Base-by-base conservation (phyloP, 441 rosid genomes). In the Cnidoscolus chayamansa region DNA sequence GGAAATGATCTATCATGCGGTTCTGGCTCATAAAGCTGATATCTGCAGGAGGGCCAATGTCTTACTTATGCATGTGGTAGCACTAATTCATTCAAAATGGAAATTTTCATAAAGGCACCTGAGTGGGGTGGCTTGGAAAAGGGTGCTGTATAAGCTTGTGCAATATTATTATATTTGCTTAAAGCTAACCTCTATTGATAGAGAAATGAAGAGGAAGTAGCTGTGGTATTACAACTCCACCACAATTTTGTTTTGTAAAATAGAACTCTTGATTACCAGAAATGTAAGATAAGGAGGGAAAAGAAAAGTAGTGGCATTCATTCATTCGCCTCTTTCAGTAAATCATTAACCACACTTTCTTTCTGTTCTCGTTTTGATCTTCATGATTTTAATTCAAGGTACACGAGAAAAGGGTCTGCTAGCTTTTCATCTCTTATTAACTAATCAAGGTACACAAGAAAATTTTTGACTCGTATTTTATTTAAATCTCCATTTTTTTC, bases 201-300 rank as follows among this genome's bases (percentile, higher is more conserved):
- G 80, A 74, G 81, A 74, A 70, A 68, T 78, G 53, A 47, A 67
- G 85, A 68, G 81, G 77, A 78, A 74, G 59, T 60, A 76, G 79
- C 74, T 74, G 80, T 75, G 81, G 82, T 76, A 65, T 73, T 57
- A 74, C 74, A 68, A 70, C 75, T 50, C 82, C 84, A 75, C 82
- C 65, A 76, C 83, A 85, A 81, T 87, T 85, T 87, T 87, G 91
- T 82, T 85, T 80, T 82, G 89, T 85, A 85, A 80, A 87, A 84
- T 85, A 81, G 60, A 71, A 77, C 77, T 72, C 70, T 75, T 80
- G 64, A 79, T 85, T 78, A 78, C 78, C 62, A 67, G 76, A 79
- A 76, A 74, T 77, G 84, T 80, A 76, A 65, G 81, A 78, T 77
- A 84, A 4, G 4, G 84, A 78, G 75, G 70, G 76, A 66, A 76